Base-by-base conservation (phyloP, 2,329 filamentous ascomycete genomes). In the Epichloe baconii region DNA sequence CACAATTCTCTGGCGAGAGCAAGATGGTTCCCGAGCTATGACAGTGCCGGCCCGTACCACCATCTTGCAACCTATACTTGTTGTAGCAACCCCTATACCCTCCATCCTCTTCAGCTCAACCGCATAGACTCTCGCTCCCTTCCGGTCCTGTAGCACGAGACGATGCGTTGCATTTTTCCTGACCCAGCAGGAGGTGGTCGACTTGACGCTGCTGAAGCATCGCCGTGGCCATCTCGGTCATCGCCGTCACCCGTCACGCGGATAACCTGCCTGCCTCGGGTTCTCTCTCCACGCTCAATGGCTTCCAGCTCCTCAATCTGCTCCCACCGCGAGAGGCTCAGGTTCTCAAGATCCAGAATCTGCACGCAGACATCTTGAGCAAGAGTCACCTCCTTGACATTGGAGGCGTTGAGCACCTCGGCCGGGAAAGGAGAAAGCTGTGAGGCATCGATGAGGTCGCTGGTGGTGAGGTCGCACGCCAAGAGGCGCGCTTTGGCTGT, bases 231-330 rank as follows among this genome's bases (percentile, higher is more conserved):
- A 14, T 47, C 21, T 21, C 26, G 26, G 26, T 31, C 26, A 31
- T 64, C 31, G 66, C 40, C 37, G 6, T 50, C 65, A 0, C 64
- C 64, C 3, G 68, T 67, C 34, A 93, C 78, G 3, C 91, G 78
- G 17, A 97, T 80, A 34, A 98, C 80, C 64, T 96, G 86, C 10
- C 89, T 71, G 0, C 93, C 93, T 41, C 80, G 78, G 0, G 77
- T 87, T 56, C 73, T 78, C 68, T 91, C 86, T 1, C 87, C 87
- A 12, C 85, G 76, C 60, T 85, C 81, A 44, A 82, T 72, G 43
- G 82, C 78, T 65, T 91, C 86, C 6, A 93, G 79, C 36, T 83
- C 81, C 65, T 96, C 88, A 35, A 95, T 78, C 66, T 96, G 88
- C 56, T 88, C 84, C 88, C 90, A 95, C 48, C 85, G 78, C 59